phyloP scores from a whole-genome alignment of 257 asterid species.

The Salvia splendens region DNA sequence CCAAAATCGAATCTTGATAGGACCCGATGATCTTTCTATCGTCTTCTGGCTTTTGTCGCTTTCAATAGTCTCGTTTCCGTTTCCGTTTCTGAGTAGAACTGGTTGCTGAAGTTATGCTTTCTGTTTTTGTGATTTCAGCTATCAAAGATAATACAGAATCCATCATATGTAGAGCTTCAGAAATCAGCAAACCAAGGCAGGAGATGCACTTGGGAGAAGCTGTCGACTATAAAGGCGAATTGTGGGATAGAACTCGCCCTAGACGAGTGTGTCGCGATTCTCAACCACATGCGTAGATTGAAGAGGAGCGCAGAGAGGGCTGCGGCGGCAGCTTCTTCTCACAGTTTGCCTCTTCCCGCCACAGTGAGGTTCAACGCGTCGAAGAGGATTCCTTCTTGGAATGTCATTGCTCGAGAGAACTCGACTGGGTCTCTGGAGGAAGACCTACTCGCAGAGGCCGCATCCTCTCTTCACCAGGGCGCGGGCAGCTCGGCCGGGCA shows the following conservation, averaged over 20 bases:
- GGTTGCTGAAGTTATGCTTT: background rate
- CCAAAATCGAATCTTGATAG: background rate
- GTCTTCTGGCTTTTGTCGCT: background rate
- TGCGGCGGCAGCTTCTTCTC: conserved; percentile 73
- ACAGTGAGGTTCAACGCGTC: conserved; percentile 66
- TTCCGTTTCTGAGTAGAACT: background rate
- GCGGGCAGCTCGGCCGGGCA: conserved; percentile 22
- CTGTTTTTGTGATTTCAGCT: conserved; percentile 44
- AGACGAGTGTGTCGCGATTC: conserved; percentile 81
- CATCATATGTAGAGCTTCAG: conserved; percentile 74
- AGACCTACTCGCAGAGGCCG: conserved; percentile 51
- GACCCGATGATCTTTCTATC: background rate
- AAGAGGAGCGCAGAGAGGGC: conserved; percentile 88
- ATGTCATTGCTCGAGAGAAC: conserved; percentile 77
- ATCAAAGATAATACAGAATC: conserved; percentile 84
- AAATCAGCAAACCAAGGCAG: conserved; percentile 92
- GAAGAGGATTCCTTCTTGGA: conserved; percentile 91
- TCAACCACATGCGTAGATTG: conserved; percentile 90
- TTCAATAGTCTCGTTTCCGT: background rate
- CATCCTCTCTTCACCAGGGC: conserved; percentile 55
- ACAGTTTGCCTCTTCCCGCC: conserved; percentile 39
- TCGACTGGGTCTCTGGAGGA: conserved; percentile 93
- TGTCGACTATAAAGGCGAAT: conserved; percentile 87
- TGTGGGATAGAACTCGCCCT: conserved; percentile 95
- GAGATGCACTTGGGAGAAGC: conserved; percentile 96